Evolutionary conservation across 768 basidiomycete genomes (phyloP).

Genomic region (Mycena galericulata): DNA sequence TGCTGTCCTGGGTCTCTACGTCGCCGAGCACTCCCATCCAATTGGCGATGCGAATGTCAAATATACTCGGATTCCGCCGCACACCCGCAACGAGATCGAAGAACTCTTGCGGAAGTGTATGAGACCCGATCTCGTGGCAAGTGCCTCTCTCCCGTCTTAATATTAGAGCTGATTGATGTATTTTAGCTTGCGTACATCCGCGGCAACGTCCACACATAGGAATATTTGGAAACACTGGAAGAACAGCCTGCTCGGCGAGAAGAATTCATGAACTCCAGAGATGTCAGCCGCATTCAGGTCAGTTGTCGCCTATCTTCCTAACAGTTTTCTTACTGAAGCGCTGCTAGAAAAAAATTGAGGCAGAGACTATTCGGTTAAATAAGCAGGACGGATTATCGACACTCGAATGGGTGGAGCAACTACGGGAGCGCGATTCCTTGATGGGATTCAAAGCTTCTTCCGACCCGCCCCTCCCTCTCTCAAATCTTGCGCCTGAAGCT

Average conservation of each 20-base stretch:
- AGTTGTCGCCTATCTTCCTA: not conserved
- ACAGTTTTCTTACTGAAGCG: too few relatives aligned
- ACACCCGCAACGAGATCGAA: not conserved
- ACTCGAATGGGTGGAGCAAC: not conserved
- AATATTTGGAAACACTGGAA: not conserved
- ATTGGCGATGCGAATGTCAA: not conserved
- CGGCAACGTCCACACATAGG: not conserved
- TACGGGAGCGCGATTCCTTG: not conserved
- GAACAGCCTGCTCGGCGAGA: not conserved
- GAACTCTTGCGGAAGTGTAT: slow-evolving; percentile 3
- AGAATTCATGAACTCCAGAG: not conserved
- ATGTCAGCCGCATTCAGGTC: not conserved
- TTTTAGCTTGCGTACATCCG: not conserved
- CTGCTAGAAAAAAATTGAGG: slow-evolving; percentile 4
- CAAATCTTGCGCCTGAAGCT: not conserved
- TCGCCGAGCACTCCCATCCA: not conserved
- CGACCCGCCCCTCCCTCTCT: not conserved
- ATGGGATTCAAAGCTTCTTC: slow-evolving; percentile 8
- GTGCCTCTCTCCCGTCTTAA: not conserved
- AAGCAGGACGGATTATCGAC: not conserved
- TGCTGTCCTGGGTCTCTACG: not conserved
- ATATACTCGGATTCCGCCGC: not conserved
- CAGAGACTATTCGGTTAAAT: not conserved
- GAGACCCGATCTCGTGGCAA: slow-evolving; percentile 1
- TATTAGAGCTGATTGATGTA: not conserved